Evolutionary conservation across 1,284 basidiomycete species (phyloP).

Genomic region (Agroathelia rolfsii): DNA sequence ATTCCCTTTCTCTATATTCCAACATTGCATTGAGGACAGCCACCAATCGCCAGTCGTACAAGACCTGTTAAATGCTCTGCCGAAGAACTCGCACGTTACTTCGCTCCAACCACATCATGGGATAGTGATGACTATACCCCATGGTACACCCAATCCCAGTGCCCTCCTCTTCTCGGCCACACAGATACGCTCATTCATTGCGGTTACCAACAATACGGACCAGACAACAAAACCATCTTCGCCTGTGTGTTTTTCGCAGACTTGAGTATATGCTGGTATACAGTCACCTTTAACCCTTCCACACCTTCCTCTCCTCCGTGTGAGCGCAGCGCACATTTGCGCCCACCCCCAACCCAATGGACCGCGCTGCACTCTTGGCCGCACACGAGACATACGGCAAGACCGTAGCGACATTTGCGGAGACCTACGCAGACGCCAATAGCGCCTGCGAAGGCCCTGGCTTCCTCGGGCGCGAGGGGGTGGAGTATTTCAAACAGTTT

Average conservation of each 20-base stretch:
- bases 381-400: slow-evolving; percentile 42
- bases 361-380: slow-evolving; percentile 23
- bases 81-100: slow-evolving; percentile 34
- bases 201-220: slow-evolving; percentile 22
- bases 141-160: too few relatives aligned
- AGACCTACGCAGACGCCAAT: slow-evolving; percentile 32
- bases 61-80: too few relatives aligned
- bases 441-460: too few relatives aligned
- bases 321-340: slow-evolving; percentile 28
- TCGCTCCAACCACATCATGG: slow-evolving; percentile 32
- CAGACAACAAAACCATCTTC: slow-evolving; percentile 22
- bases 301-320: slow-evolving; percentile 20
- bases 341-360: slow-evolving; percentile 28
- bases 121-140: slow-evolving; percentile 22
- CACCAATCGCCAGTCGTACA: too few relatives aligned
- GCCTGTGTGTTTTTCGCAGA: slow-evolving; percentile 36
- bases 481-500: slow-evolving; percentile 33
- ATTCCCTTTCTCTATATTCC: too few relatives aligned
- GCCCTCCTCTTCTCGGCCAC: slow-evolving; percentile 26
- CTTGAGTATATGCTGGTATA: slow-evolving; percentile 39
- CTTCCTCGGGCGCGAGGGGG: slow-evolving; percentile 40
- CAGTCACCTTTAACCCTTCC: slow-evolving; percentile 27
- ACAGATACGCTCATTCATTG: slow-evolving; percentile 18
- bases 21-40: too few relatives aligned
- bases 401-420: slow-evolving; percentile 36